Conservation (phyloP, 1,284 basidiomycete species). For the Heliocybe sulcata region DNA sequence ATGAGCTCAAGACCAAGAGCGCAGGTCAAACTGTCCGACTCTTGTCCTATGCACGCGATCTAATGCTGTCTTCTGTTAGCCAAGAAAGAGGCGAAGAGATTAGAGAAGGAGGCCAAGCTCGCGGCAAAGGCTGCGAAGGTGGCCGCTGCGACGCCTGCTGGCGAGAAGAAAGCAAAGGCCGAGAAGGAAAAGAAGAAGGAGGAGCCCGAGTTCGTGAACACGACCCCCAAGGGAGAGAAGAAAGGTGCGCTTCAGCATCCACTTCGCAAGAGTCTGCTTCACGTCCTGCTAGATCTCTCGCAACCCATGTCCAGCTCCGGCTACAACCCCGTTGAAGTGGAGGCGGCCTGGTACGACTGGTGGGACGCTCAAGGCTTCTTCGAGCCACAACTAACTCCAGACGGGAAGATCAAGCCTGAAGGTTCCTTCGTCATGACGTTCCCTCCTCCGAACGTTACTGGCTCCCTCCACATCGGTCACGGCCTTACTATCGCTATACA, state of each 20-base stretch:
- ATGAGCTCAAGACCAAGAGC: slow-evolving; percentile 1
- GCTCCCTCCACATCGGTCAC: slow-evolving; percentile 94
- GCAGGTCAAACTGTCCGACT: neutral
- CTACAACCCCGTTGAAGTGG: slow-evolving; percentile 94
- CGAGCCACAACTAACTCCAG: slow-evolving; percentile 62
- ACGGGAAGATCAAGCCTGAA: slow-evolving; percentile 51
- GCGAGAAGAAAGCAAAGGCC: slow-evolving; percentile 67
- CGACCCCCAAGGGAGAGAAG: slow-evolving; percentile 83
- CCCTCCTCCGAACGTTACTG: slow-evolving; percentile 99
- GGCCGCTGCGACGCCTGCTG: slow-evolving; percentile 23
- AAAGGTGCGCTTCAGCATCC: slow-evolving; percentile 52
- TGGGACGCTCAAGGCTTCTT: slow-evolving; percentile 92
- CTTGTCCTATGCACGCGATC: neutral
- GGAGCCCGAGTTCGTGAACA: slow-evolving; percentile 72
- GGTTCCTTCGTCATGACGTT: slow-evolving; percentile 85
- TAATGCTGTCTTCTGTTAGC: slow-evolving; percentile 23
- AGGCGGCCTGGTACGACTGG: slow-evolving; percentile 98
- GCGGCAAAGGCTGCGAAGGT: slow-evolving; percentile 71
- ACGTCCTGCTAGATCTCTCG: slow-evolving; percentile 59
- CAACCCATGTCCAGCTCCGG: slow-evolving; percentile 76
- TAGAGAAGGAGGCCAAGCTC: slow-evolving; percentile 74
- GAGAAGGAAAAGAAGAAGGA: slow-evolving; percentile 73
- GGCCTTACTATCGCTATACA: slow-evolving; percentile 92
- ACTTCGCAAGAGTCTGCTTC: too few species aligned
- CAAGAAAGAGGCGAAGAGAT: slow-evolving; percentile 68